Percentiles rank a stretch among this genome's conserved stretches.
Evolutionary conservation across 2,329 filamentous ascomycete species (phyloP).

Genomic region (Claviceps sorghi): DNA sequence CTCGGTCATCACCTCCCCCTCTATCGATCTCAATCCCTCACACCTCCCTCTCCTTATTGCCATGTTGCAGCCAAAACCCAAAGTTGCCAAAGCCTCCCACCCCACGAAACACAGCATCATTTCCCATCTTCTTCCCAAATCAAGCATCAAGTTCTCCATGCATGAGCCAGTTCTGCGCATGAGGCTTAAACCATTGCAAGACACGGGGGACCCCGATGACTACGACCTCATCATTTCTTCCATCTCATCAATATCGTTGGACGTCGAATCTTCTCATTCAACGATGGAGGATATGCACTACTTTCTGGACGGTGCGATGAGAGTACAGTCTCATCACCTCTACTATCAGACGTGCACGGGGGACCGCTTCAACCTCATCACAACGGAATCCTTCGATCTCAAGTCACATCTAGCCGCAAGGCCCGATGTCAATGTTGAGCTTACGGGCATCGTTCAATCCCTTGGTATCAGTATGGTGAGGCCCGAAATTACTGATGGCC

Average conservation of each 20-base stretch:
- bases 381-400: slow-evolving; percentile 76
- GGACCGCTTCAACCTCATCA: slow-evolving; percentile 70
- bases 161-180: slow-evolving; percentile 92
- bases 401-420: slow-evolving; percentile 74
- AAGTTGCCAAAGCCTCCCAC: slow-evolving; percentile 19
- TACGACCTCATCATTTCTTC: slow-evolving; percentile 93
- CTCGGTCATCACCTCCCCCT: slow-evolving; percentile 88
- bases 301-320: slow-evolving; percentile 64
- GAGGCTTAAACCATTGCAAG: slow-evolving; percentile 64
- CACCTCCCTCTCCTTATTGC: slow-evolving; percentile 77
- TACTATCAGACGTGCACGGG: slow-evolving; percentile 88
- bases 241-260: slow-evolving; percentile 82
- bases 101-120: slow-evolving; percentile 54
- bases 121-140: slow-evolving; percentile 83
- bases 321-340: slow-evolving; percentile 72
- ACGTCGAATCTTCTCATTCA: slow-evolving; percentile 92
- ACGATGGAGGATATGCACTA: slow-evolving; percentile 74
- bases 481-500: slow-evolving; percentile 80
- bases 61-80: slow-evolving; percentile 46
- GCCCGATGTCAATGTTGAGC: slow-evolving; percentile 70
- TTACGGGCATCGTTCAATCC: slow-evolving; percentile 67
- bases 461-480: slow-evolving; percentile 82
- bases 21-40: slow-evolving; percentile 79
- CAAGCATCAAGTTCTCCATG: slow-evolving; percentile 87
- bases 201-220: slow-evolving; percentile 53